Conservation (phyloP, 768 basidiomycete genomes). For the Boletus reticulatus region DNA sequence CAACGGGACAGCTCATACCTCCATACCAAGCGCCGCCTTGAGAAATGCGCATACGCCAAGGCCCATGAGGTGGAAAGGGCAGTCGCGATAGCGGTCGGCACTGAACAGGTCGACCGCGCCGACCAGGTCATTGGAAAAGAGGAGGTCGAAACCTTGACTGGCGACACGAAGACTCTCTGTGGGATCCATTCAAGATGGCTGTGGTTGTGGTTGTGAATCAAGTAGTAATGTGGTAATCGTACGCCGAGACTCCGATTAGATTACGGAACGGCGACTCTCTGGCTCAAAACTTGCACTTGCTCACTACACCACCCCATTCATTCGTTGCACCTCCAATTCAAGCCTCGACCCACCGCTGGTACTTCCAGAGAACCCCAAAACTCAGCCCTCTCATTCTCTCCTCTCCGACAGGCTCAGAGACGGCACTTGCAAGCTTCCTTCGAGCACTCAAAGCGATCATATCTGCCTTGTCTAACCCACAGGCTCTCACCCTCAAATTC, state of each 20-base stretch:
- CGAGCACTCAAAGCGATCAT: slow-evolving; percentile 55
- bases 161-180: slow-evolving; percentile 34
- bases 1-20: slow-evolving; percentile 38
- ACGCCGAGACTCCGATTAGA: too few relatives aligned
- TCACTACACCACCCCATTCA: slow-evolving; percentile 52
- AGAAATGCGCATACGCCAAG: slow-evolving; percentile 71
- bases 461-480: slow-evolving; percentile 52
- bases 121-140: slow-evolving; percentile 67
- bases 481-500: slow-evolving; percentile 41
- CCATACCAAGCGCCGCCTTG: slow-evolving; percentile 80
- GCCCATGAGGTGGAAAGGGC: slow-evolving; percentile 73
- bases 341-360: slow-evolving; percentile 44
- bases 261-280: slow-evolving; percentile 30
- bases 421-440: slow-evolving; percentile 57
- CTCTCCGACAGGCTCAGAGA: slow-evolving; percentile 53
- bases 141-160: slow-evolving; percentile 57
- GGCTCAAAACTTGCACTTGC: slow-evolving; percentile 61
- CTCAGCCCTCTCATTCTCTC: slow-evolving; percentile 38
- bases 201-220: too few relatives aligned
- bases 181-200: slow-evolving; percentile 23
- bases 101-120: slow-evolving; percentile 51
- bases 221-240: too few relatives aligned
- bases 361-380: slow-evolving; percentile 37
- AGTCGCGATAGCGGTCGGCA: slow-evolving; percentile 32
- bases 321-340: slow-evolving; percentile 17